Base-by-base conservation (phyloP, 371 early-diverging fungal genomes). In the Rhizopus stolonifer region DNA sequence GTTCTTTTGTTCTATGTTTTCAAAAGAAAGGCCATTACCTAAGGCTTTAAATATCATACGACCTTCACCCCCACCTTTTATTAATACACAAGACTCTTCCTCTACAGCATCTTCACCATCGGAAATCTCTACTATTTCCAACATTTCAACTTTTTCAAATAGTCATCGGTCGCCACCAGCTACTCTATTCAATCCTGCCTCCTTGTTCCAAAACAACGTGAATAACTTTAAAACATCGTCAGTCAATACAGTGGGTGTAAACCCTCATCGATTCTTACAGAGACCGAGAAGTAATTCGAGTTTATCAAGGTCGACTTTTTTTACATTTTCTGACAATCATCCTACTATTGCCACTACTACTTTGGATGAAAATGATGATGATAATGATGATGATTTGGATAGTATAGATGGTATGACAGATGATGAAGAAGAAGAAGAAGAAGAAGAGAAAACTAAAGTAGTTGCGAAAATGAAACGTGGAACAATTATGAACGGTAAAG, bases 401-500 rank as follows among this genome's bases (percentile, higher is more conserved):
- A 60, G 47, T 39, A 53, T 57, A 39, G 58, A 64, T 49, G 61
- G 56, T 21, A 21, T 49, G 8, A 56, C 47, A 13, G 50, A 59
- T 14, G 40, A 46, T 22, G 71, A 65, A 42, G 45, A 47, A 14
- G 53, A 52, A n/a, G 32, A 58, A 7, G 54, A 52, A 29, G 42
- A 44, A 38, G 56, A 60, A 18, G 32, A 47, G 14, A 52, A 51
- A 1, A 46, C 63, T 1, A 72, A 76, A 44, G 46, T 76, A 14
- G 76, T 76, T 2, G 76, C 76, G 11, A 67, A 66, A 43, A 57
- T 76, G 2, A 72, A 70, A 29, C 53, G 68, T 45, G 78, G 78
- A 38, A 77, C 72, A 1, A 77, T 77, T 17, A 67, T 77, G 70
- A 77, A 77, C 46, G 74, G 74, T 4, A 72, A 65, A 43, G 78